Percentiles rank a stretch among this genome's conserved stretches.
Conservation (phyloP, 306 rosid species). For the Corylus avellana region DNA sequence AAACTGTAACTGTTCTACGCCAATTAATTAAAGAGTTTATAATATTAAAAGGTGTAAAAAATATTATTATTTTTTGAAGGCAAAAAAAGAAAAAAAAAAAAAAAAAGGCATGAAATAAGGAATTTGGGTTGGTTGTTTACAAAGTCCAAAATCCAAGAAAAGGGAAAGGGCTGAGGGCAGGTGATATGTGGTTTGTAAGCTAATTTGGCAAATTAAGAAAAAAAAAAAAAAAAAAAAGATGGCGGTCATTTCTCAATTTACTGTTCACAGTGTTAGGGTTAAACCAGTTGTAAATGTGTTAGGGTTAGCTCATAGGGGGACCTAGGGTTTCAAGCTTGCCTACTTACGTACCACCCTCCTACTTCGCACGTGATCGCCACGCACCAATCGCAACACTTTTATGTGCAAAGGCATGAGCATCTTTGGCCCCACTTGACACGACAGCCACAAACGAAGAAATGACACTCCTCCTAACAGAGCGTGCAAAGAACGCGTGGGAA, state of each 20-base stretch:
- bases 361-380: constrained; percentile 14
- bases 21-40: too few species aligned
- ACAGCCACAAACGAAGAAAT: constrained; percentile 51
- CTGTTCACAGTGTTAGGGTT: neutral
- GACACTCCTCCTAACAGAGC: constrained; percentile 33
- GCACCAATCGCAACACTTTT: constrained; percentile 44
- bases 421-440: constrained; percentile 64
- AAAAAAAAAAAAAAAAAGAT: neutral
- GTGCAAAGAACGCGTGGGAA: constrained; percentile 49
- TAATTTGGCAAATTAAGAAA: too few species aligned
- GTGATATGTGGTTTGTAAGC: too few species aligned
- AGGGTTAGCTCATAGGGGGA: constrained; percentile 56
- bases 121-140: too few species aligned
- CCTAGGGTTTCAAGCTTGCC: constrained; percentile 64
- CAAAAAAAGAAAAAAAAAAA: too few species aligned
- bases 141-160: too few species aligned
- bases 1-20: too few species aligned
- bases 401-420: constrained; percentile 70
- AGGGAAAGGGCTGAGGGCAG: too few species aligned
- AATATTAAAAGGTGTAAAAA: too few species aligned
- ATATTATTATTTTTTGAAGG: too few species aligned
- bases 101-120: too few species aligned
- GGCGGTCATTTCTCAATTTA: neutral
- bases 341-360: constrained; percentile 31
- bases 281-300: constrained; percentile 24